Evolutionary conservation across 2,329 filamentous ascomycete species (phyloP).

Genomic region (Aspergillus awamori): DNA sequence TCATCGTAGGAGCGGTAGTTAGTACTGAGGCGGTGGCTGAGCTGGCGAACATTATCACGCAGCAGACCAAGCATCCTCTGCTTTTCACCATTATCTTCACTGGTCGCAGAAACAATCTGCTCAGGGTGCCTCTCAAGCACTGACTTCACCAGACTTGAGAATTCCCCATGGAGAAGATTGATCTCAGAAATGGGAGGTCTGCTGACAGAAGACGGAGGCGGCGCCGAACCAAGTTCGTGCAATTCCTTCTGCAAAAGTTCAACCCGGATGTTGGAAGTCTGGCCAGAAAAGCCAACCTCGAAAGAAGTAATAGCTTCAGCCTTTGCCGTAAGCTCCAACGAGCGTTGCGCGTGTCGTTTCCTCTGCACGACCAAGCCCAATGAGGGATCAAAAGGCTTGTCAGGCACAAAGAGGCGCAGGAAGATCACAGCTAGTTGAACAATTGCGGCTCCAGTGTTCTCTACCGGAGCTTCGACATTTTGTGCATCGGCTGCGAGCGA

Average conservation of each 20-base stretch:
- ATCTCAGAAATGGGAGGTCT: constrained; percentile 71
- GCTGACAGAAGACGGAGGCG: constrained; percentile 68
- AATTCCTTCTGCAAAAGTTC: constrained; percentile 66
- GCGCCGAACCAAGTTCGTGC: constrained; percentile 64
- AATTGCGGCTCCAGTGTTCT: constrained; percentile 65
- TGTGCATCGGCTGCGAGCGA: constrained; percentile 24
- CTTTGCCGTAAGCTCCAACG: constrained; percentile 57
- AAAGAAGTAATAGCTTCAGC: constrained; percentile 66
- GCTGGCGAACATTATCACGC: constrained; percentile 64
- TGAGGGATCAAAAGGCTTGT: constrained; percentile 82
- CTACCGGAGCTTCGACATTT: constrained; percentile 25
- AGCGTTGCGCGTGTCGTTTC: constrained; percentile 59
- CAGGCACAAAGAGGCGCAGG: constrained; percentile 80
- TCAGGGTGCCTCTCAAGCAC: constrained; percentile 52
- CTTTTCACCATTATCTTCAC: constrained; percentile 20
- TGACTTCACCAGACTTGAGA: constrained; percentile 73
- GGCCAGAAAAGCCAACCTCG: constrained; percentile 68
- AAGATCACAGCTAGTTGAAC: constrained; percentile 73
- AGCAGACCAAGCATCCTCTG: constrained; percentile 45
- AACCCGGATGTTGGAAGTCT: constrained; percentile 67
- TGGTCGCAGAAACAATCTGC: constrained; percentile 27
- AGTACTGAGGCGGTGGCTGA: constrained; percentile 69
- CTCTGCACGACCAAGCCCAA: constrained; percentile 65
- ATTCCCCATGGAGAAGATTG: constrained; percentile 75
- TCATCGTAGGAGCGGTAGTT: constrained; percentile 83